Base-by-base conservation (phyloP, 176 grass and related monocot genomes). In the Melocanna baccifera region DNA sequence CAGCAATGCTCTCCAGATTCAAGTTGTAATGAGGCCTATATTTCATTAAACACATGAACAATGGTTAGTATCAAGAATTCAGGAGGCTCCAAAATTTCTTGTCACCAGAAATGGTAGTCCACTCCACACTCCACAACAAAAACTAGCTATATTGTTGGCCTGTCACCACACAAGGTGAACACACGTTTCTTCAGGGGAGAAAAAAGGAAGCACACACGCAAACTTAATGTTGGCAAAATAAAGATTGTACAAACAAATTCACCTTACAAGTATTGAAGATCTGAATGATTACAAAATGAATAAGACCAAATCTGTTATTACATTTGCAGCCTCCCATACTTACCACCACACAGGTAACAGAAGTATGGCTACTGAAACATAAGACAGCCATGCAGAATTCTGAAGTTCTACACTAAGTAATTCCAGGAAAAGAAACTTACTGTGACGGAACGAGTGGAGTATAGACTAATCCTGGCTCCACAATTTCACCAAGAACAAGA, bases 21-120 rank as follows among this genome's bases (percentile, higher is more conserved):
- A 99, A 87, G 66, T 99, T 96, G 83, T 99, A 99, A 89, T 99
- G 96, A 77, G 89, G 86, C 83, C 96, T 99, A 26, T 68, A 83
- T 76, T 88, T 84, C 79, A 82, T 76, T 79, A 43, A 85, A 78
- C 39, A 26, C 4, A 84, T 78, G 82, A 87, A 69, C 28, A 69
- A 1, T 6, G 0, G 65, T 84, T 8, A 82, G 32, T 25, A 74
- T 69, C 71, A 81, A 71, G 1, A 79, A 84, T 50, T 47, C 26
- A 92, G 14, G 6, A 70, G 46, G 30, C 18, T 79, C 7, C 50
- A 50, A 4, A 63, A 32, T 58, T 76, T 62, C 19, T 76, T 2
- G 6, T 69, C 22, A 75, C 12, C 13, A 30, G 29, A 80, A 84
- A 78, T 61, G 16, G 23, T n/a, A 48, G 69, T 89, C 52, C 15